Base-by-base conservation (phyloP, 345 rosid species). In the Moricandia arvensis region DNA sequence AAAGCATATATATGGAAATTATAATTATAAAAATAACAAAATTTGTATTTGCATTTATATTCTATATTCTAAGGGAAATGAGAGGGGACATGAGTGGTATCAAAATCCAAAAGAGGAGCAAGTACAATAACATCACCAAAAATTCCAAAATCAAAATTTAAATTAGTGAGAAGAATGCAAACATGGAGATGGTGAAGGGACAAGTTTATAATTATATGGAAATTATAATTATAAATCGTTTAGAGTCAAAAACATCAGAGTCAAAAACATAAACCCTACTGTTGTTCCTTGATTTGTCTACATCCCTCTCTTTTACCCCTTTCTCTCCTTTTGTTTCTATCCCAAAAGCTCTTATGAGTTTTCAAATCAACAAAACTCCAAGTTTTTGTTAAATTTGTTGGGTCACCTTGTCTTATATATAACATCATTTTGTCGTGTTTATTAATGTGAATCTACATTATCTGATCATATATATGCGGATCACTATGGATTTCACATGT, bases 241-340 rank as follows among this genome's bases (percentile, higher is more conserved):
- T n/a, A n/a, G n/a, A n/a, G n/a, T n/a, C n/a, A n/a, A n/a, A n/a
- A n/a, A 79, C 81, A 73, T 79, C 81, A 43, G 34, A 53, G 26
- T 38, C 71, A 34, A 78, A 68, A 79, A 79, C 74, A 79, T 55
- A 79, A 78, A 68, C 78, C 81, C 81, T 79, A 79, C 78, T 68
- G 55, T 31, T 79, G 81, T 62, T 79, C 71, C 43, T 68, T 79
- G 78, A 68, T 62, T 62, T 61, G 78, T 79, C 74, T 63, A 71
- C 68, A 47, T n/a, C n/a, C 29, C 45, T 34, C 58, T 71, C 66
- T 70, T 69, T 43, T 63, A 63, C 80, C 55, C 6, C 15, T 71
- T 65, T 65, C 26, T 77, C 62, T 77, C 38, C 63, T 72, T 61
- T 73, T 78, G 81, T 72, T 79, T 79, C 65, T 21, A 79, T 79